Percentiles rank a stretch among this genome's conserved stretches.
Evolutionary conservation across 257 asterid species (phyloP).

Genomic region (Gentiana straminea): DNA sequence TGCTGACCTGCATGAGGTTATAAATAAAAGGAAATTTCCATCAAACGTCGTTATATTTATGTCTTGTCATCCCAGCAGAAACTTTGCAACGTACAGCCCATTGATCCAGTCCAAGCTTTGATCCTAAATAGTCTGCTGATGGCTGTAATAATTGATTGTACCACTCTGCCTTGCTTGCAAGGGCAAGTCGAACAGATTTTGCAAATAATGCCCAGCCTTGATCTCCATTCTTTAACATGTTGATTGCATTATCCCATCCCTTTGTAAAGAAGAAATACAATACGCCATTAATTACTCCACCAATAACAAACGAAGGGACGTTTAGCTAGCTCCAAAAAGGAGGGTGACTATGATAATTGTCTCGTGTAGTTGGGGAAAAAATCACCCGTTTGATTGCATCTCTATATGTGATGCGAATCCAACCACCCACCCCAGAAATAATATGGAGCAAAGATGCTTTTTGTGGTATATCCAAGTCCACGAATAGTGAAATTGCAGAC

Average conservation of each 20-base stretch:
- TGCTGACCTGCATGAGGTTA: conserved; percentile 53
- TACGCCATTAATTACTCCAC: no score
- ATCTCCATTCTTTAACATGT: conserved; percentile 51
- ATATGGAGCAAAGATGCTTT: not conserved
- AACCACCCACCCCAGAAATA: no score
- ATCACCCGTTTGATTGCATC: no score
- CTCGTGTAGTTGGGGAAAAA: no score
- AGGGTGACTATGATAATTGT: no score
- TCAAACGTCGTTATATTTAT: no score
- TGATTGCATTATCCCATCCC: conserved; percentile 87
- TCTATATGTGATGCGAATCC: no score
- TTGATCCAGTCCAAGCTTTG: conserved; percentile 76
- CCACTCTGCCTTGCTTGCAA: conserved; percentile 82
- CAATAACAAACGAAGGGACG: no score
- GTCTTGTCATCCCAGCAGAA: not conserved
- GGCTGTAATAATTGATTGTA: conserved; percentile 86
- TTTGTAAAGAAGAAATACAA: conserved; percentile 19
- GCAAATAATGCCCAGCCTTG: conserved; percentile 86
- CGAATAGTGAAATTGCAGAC: no score
- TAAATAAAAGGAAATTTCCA: conserved; percentile 3
- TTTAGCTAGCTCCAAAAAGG: no score
- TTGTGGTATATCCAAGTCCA: no score
- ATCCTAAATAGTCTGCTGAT: conserved; percentile 93
- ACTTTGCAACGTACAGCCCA: conserved; percentile 59
- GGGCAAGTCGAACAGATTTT: conserved; percentile 88